Evolutionary conservation across 345 rosid species (phyloP), one percentile per base, ranked within the genome.

Genomic region (Gossypium thurberi): DNA sequence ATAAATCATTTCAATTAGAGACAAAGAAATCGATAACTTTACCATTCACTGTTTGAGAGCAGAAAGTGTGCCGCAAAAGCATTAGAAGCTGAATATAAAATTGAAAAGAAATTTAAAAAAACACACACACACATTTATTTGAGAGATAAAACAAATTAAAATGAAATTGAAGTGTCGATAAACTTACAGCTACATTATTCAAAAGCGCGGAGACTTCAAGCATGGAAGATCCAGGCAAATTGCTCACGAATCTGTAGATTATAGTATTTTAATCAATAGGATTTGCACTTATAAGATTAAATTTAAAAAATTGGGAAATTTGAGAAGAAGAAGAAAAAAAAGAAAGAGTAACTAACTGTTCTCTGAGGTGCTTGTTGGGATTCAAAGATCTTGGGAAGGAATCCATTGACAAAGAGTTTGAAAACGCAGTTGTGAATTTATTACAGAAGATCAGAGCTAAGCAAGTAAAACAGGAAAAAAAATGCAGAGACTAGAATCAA

Each of bases 281-380:
- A 12, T 26, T 26, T n/a, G 20, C 7, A 4, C 0, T 33, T 11
- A 61, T 40, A 2, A 50, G 12, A 70, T 48, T 14, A 43, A 66
- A 67, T 33, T 33, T 33, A 9, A 25, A 63, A 56, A 47, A 25
- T 4, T n/a, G 17, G 47, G 12, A 74, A 26, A 33, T 15, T 33
- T 2, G 23, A 42, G 59, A 65, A 48, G 18, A 46, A 0, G 56
- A 61, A 50, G 0, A 23, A 11, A 53, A 28, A 5, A 5, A 5
- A 33, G 65, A 63, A 63, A 21, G 44, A 51, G 13, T 47, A 70
- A 86, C 97, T 86, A 70, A 91, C 98, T 88, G 74, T 90, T 93
- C 97, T 85, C 84, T 91, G 79, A 91, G 91, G 60, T 81, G 91
- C 84, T 89, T 91, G 88, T 82, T 81, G 65, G 89, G 88, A 84